Conservation (phyloP, 805 yeast genomes). For the Wickerhamia fluorescens region DNA sequence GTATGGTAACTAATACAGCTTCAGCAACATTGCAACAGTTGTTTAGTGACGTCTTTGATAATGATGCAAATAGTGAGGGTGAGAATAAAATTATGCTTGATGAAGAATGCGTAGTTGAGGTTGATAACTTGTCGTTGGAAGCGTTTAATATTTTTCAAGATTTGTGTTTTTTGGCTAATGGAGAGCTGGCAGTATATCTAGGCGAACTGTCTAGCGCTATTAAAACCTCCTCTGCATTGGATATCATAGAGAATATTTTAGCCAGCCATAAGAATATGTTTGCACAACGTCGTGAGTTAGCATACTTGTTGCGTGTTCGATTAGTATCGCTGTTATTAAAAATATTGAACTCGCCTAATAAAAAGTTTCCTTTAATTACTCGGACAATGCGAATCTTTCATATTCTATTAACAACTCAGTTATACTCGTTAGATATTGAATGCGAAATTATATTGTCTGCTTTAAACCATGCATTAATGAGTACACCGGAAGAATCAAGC, state of each 20-base stretch:
- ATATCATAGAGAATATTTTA: constrained; percentile 73
- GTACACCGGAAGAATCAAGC: constrained; percentile 29
- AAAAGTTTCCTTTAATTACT: constrained; percentile 62
- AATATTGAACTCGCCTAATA: constrained; percentile 44
- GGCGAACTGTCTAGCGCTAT: constrained; percentile 43
- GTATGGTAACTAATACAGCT: constrained; percentile 83
- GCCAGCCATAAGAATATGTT: constrained; percentile 56
- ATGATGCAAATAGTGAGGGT: constrained; percentile 1
- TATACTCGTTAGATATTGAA: constrained; percentile 62
- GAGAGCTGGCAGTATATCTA: constrained; percentile 48
- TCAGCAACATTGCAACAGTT: constrained; percentile 89
- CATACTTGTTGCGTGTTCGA: constrained; percentile 55
- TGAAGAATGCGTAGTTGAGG: constrained; percentile 37
- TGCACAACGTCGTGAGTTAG: constrained; percentile 53
- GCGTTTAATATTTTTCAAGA: constrained; percentile 66
- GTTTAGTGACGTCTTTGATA: constrained; percentile 68
- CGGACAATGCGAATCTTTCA: constrained; percentile 69
- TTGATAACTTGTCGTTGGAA: constrained; percentile 56
- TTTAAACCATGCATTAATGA: constrained; percentile 63
- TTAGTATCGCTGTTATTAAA: constrained; percentile 73
- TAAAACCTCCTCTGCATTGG: constrained; percentile 64
- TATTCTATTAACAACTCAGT: constrained; percentile 50
- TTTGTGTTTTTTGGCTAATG: constrained; percentile 60
- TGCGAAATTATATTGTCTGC: constrained; percentile 74
- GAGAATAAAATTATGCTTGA: constrained; percentile 26